phyloP scores from a whole-genome alignment of 2,329 filamentous ascomycete genomes.

The Cadophora gregata region DNA sequence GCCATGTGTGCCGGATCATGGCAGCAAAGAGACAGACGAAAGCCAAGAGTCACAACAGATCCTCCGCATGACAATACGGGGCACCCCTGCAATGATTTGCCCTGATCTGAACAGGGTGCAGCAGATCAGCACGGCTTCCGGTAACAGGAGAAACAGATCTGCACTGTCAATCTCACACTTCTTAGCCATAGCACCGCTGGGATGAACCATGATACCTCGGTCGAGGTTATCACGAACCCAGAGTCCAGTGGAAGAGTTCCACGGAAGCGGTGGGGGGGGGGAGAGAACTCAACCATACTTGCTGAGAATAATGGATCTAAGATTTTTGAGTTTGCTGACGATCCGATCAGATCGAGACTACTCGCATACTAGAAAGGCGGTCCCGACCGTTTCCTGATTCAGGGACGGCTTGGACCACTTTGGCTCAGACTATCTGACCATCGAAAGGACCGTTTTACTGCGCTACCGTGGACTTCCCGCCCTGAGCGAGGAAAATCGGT shows the following conservation, averaged over 20 bases:
- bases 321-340: not conserved
- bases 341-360: not conserved
- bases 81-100: not conserved
- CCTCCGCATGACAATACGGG: not conserved
- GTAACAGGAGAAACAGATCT: not conserved
- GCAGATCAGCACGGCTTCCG: not conserved
- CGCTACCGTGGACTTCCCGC: not conserved
- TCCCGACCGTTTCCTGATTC: constrained; percentile 4
- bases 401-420: not conserved
- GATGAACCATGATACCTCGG: not conserved
- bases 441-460: not conserved
- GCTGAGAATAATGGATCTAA: not conserved
- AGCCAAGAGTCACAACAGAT: not conserved
- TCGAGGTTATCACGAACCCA: not conserved
- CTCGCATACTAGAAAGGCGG: not conserved
- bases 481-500: not conserved
- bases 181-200: not conserved
- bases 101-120: constrained; percentile 6
- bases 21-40: not conserved
- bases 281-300: not conserved
- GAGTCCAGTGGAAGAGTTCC: not conserved
- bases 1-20: not conserved
- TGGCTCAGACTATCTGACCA: not conserved
- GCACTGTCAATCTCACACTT: constrained; percentile 1
- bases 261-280: not conserved